Evolutionary conservation across 1,284 basidiomycete genomes (phyloP).

Genomic region (Boletellus sp.): DNA sequence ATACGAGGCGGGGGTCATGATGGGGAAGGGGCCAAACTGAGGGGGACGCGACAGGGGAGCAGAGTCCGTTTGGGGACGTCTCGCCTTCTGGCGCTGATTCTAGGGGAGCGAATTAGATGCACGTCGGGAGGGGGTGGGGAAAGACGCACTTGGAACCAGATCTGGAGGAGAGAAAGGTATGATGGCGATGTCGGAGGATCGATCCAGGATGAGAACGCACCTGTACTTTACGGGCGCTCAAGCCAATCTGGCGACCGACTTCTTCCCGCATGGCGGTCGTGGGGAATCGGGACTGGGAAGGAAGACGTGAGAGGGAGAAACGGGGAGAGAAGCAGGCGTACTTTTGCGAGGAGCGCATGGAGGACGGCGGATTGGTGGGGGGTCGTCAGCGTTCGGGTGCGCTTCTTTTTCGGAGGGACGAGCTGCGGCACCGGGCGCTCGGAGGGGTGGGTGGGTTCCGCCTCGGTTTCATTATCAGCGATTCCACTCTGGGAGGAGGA

Average conservation of each 20-base stretch:
- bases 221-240: slow-evolving; percentile 84
- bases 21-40: slow-evolving; percentile 59
- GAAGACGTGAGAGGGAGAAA: slow-evolving; percentile 6
- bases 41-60: slow-evolving; percentile 49
- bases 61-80: slow-evolving; percentile 56
- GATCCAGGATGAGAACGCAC: slow-evolving; percentile 41
- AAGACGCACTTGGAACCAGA: slow-evolving; percentile 76
- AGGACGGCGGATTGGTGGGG: slow-evolving; percentile 80
- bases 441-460: slow-evolving; percentile 35
- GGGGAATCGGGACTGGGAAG: slow-evolving; percentile 72
- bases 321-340: slow-evolving; percentile 31
- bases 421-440: slow-evolving; percentile 27
- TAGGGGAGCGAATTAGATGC: slow-evolving; percentile 32
- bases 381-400: slow-evolving; percentile 75
- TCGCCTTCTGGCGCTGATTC: slow-evolving; percentile 80
- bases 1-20: slow-evolving; percentile 34
- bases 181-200: slow-evolving; percentile 12
- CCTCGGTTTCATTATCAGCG: slow-evolving; percentile 51
- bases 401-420: slow-evolving; percentile 71
- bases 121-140: slow-evolving; percentile 6
- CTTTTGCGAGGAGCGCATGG: slow-evolving; percentile 76
- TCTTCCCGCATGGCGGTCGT: slow-evolving; percentile 82
- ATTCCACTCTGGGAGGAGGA: slow-evolving; percentile 53
- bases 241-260: slow-evolving; percentile 75
- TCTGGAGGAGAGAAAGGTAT: slow-evolving; percentile 43